Evolutionary conservation across 1,284 basidiomycete genomes (phyloP).

Genomic region (Fistulina hepatica): DNA sequence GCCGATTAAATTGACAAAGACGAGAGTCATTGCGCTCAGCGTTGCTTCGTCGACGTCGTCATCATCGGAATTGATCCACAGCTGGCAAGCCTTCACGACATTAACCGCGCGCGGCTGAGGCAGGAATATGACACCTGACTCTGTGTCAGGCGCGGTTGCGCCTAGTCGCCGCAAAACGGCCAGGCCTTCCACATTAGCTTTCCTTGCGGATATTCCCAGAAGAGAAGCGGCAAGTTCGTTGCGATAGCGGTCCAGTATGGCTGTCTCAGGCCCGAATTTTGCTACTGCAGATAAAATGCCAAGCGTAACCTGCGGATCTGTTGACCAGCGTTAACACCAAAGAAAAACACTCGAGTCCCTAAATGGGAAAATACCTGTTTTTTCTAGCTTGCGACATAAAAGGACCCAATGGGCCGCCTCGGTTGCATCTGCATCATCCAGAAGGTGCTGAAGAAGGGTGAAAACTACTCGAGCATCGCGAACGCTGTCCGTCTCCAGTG

Average conservation of each 20-base stretch:
- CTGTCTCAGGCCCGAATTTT: conserved; percentile 54
- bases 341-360: background rate
- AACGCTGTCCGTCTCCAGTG: conserved; percentile 34
- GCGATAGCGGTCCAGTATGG: conserved; percentile 70
- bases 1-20: conserved; percentile 74
- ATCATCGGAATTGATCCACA: conserved; percentile 76
- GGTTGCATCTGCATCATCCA: conserved; percentile 46
- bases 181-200: conserved; percentile 63
- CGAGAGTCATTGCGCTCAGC: conserved; percentile 52
- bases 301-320: conserved; percentile 60
- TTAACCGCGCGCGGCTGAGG: conserved; percentile 84
- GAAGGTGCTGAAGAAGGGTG: conserved; percentile 45
- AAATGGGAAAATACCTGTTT: conserved; percentile 35
- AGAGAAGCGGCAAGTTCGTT: conserved; percentile 83
- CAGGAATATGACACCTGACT: conserved; percentile 78
- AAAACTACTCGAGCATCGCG: conserved; percentile 49
- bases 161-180: conserved; percentile 60
- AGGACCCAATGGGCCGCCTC: conserved; percentile 74
- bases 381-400: conserved; percentile 53
- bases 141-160: conserved; percentile 66
- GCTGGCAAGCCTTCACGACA: conserved; percentile 76
- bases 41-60: conserved; percentile 40
- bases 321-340: conserved; percentile 5
- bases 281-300: conserved; percentile 58
- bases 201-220: conserved; percentile 53